phyloP scores from a whole-genome alignment of 2,329 filamentous ascomycete genomes.

The Dothistroma septosporum region DNA sequence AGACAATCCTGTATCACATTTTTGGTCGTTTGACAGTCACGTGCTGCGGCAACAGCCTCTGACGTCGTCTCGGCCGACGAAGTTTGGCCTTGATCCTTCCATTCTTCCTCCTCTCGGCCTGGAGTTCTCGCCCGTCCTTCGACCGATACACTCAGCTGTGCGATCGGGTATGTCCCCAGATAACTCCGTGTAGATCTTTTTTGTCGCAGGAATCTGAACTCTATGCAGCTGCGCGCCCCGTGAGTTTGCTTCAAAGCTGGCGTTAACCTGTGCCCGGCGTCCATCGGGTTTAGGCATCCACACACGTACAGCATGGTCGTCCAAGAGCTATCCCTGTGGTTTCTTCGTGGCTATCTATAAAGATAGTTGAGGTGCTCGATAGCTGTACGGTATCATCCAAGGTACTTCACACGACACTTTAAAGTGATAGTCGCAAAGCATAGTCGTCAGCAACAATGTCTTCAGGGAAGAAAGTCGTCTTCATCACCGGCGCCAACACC shows the following conservation, averaged over 20 bases:
- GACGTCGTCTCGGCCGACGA: not conserved
- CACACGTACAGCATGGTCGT: not conserved
- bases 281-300: not conserved
- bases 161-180: not conserved
- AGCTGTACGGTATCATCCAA: not conserved
- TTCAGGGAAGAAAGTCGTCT: conserved; percentile 40
- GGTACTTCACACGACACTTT: not conserved
- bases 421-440: not conserved
- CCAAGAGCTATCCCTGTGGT: not conserved
- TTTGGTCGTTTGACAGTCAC: no score
- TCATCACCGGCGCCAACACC: conserved; percentile 56
- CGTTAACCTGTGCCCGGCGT: not conserved
- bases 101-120: not conserved
- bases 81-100: not conserved
- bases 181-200: no score
- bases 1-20: no score
- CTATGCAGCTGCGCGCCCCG: not conserved
- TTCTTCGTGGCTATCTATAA: no score
- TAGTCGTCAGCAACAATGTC: conserved; percentile 15
- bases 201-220: no score
- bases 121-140: not conserved
- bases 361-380: no score
- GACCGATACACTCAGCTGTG: not conserved
- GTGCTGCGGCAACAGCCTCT: no score
- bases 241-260: not conserved